These are phyloP conservation scores for Colletotrichum sp. DNA, from an alignment of 2,329 filamentous ascomycete genomes.

Conservation along the genomic window DNA sequence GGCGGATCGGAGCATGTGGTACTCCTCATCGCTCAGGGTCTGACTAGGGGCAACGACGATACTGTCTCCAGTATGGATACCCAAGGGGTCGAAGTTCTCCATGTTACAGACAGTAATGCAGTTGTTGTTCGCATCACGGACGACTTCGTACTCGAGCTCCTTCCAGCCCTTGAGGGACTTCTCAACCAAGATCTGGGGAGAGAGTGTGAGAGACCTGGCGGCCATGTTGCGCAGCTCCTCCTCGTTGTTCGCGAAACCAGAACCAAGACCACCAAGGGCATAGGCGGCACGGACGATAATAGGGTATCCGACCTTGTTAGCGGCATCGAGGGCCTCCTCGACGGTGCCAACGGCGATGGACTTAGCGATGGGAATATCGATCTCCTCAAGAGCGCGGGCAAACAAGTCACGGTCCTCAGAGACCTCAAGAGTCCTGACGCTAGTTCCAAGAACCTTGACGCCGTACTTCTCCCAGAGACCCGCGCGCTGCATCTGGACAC, in stretches of 20 bases:
- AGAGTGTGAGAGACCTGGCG: conserved; percentile 88
- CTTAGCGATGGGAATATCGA: conserved; percentile 95
- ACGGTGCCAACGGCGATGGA: conserved; percentile 91
- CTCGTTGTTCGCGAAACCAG: conserved; percentile 91
- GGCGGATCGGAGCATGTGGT: conserved; percentile 97
- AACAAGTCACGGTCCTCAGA: conserved; percentile 97
- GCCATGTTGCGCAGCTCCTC: conserved; percentile 95
- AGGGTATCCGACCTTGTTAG: conserved; percentile 87
- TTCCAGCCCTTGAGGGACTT: conserved; percentile 99
- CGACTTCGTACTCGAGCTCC: conserved; percentile 98
- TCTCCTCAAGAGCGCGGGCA: conserved; percentile 93
- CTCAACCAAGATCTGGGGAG: conserved; percentile 96
- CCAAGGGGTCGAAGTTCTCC: conserved; percentile 96
- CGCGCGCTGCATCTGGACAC: conserved; percentile 96
- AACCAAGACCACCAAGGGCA: conserved; percentile 93
- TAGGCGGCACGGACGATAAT: conserved; percentile 98
- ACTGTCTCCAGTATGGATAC: conserved; percentile 97
- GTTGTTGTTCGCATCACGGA: conserved; percentile 96
- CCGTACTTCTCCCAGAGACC: conserved; percentile 95
- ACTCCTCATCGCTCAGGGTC: conserved; percentile 97
- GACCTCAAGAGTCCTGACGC: conserved; percentile 90
- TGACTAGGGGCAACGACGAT: conserved; percentile 98
- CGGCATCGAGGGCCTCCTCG: conserved; percentile 90
- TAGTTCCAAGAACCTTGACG: conserved; percentile 94
- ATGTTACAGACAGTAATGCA: conserved; percentile 51